These are phyloP conservation scores for Leersia perrieri DNA, from an alignment of 176 grass and related monocot genomes.

Conservation along the genomic window DNA sequence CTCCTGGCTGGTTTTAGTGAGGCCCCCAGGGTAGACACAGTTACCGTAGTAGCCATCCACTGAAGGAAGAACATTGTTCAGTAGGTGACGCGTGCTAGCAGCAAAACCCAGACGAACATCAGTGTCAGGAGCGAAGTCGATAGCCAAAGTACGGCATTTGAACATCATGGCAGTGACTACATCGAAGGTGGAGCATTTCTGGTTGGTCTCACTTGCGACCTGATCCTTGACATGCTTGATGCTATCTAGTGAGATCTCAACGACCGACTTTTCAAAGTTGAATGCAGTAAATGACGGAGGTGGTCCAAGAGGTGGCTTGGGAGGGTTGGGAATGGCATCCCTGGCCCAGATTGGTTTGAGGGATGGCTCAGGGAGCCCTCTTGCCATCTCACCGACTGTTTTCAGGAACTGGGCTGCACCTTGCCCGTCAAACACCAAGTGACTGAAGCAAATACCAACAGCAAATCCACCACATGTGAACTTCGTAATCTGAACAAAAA, in stretches of 20 bases:
- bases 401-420: constrained; percentile 65
- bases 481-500: constrained; percentile 49
- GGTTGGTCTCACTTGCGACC: constrained; percentile 43
- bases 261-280: constrained; percentile 48
- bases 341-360: constrained; percentile 56
- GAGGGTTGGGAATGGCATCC: constrained; percentile 64
- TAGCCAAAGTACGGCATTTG: constrained; percentile 50
- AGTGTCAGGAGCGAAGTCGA: constrained; percentile 21
- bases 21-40: constrained; percentile 51
- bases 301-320: constrained; percentile 40
- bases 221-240: constrained; percentile 50
- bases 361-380: constrained; percentile 39
- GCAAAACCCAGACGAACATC: constrained; percentile 51
- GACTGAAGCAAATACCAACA: constrained; percentile 59
- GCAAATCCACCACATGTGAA: constrained; percentile 68
- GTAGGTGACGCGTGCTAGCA: constrained; percentile 62
- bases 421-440: constrained; percentile 61
- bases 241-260: constrained; percentile 60
- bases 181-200: constrained; percentile 71
- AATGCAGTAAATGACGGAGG: constrained; percentile 40
- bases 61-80: constrained; percentile 44
- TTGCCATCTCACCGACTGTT: constrained; percentile 59
- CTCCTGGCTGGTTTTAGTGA: constrained; percentile 40
- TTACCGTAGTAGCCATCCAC: constrained; percentile 73
- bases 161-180: constrained; percentile 69